Evolutionary conservation across 805 yeast genomes (phyloP), one percentile per base, ranked within the genome.

Genomic region (Pichia occidentalis): DNA sequence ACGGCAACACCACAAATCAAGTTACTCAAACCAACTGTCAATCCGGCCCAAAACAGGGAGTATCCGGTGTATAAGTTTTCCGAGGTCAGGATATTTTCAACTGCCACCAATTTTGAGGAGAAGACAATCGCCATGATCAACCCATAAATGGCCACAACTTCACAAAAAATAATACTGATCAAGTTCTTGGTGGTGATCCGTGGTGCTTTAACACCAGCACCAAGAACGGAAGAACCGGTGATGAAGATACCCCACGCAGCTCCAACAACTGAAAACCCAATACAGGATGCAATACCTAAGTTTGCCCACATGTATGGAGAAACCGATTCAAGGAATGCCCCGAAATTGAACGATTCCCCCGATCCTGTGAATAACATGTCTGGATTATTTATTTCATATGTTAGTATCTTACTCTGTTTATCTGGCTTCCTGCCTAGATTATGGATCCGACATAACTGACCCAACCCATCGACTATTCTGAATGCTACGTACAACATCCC

Each of bases 211-310:
- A 92, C 97, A 68, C 98, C 98, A 3, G 98, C 98, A 52, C 98
- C 98, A 45, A 92, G 65, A 51, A 92, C 85, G 21, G 96, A 78
- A 1, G 96, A 71, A 28, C 98, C 98, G 2, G 97, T 90, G 45
- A 92, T 75, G 60, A 90, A 92, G 50, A 92, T 92, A 47, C 98
- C 98, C 98, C 98, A 92, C 5, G 97, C 97, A 12, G 98, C 98
- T 27, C 98, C 98, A 29, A 88, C 81, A 12, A 92, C 97, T 34
- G 94, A 80, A 43, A 92, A 72, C 11, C 97, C 97, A 50, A 94
- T 87, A 64, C 98, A 90, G 36, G 78, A 64, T 12, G 84, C 80
- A 46, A 92, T 86, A 39, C 98, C 98, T 46, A 87, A 62, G 46
- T 75, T 74, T 21, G 97, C 97, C 97, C 97, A 92, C 81, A 92